Conservation (phyloP, 1,284 basidiomycete species). For the Amylostereum chailletii region DNA sequence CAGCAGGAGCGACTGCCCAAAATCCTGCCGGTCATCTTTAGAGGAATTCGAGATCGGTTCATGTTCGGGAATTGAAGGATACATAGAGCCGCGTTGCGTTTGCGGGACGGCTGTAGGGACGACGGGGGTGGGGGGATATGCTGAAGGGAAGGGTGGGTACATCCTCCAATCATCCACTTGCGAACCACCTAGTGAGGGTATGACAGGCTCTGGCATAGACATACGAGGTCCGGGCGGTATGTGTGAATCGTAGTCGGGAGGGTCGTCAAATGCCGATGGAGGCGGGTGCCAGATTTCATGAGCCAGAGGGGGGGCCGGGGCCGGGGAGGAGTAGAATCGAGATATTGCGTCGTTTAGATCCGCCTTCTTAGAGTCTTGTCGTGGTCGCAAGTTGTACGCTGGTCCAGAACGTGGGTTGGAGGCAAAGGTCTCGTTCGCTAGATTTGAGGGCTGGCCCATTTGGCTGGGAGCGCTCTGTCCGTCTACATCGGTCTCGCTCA, state of each 20-base stretch:
- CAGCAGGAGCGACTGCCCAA: constrained; percentile 54
- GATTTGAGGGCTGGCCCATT: constrained; percentile 2
- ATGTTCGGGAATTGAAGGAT: background rate
- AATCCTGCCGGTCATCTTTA: constrained; percentile 34
- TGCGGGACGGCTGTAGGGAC: constrained; percentile 8
- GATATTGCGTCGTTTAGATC: background rate
- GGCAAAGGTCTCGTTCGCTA: too few relatives aligned
- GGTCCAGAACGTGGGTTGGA: too few relatives aligned
- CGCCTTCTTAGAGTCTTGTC: background rate
- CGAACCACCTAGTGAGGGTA: constrained; percentile 10
- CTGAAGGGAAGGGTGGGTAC: constrained; percentile 45
- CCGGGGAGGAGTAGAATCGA: constrained; percentile 6
- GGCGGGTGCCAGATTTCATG: constrained; percentile 34
- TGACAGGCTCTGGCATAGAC: constrained; percentile 15
- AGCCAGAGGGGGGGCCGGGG: constrained; percentile 9
- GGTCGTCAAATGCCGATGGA: constrained; percentile 18
- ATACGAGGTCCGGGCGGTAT: constrained; percentile 14
- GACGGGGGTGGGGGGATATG: constrained; percentile 41
- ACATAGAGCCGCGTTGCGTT: too few relatives aligned
- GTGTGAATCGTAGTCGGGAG: constrained; percentile 12
- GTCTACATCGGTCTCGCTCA: constrained; percentile 9
- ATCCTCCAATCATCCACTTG: constrained; percentile 32
- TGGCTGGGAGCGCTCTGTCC: constrained; percentile 8
- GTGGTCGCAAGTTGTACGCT: too few relatives aligned
- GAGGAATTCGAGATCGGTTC: constrained; percentile 6